Base-by-base conservation (phyloP, 2,329 filamentous ascomycete genomes). In the Aureobasidium uvarum region DNA sequence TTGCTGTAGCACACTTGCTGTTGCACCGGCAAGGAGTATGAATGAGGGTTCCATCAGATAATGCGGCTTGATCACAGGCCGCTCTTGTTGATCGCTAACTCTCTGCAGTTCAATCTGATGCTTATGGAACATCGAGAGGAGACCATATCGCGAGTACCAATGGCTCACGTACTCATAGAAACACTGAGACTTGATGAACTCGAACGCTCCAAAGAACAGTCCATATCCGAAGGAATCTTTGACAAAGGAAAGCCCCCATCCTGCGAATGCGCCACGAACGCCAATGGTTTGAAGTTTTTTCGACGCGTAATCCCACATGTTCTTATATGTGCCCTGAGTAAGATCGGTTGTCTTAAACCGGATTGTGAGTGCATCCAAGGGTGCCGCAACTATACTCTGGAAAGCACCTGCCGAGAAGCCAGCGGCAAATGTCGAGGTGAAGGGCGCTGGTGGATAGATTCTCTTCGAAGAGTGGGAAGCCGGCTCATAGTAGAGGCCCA, bases 41-140 rank as follows among this genome's bases (percentile, higher is more conserved):
- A 92, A 92, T 50, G 84, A 80, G 4, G 90, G 89, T 72, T 92
- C 90, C 31, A 92, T 82, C 64, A 89, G 82, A 73, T 91, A 93
- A 72, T 93, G 89, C 3, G 90, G 90, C 5, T 83, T 82, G 67
- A 93, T 91, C 16, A 89, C 74, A 5, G 79, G 78, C 11, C 75
- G 72, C 20, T 72, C 72, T 77, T 66, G 62, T 45, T 62, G 23
- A 41, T 67, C 62, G 3, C 56, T 55, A 23, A 58, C 60, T 33
- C 64, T 54, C 59, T 76, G 73, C 13, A 69, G 66, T 2, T 69
- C 68, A n/a, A 77, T 72, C 48, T 69, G 69, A 18, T 73, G 69
- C 66, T 72, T 68, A 55, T 76, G 74, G 18, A 59, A 65, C 52
- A 80, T 71, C 4, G 73, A 74, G 4, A 76, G 68, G 14, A 73